Base-by-base conservation (phyloP, 768 basidiomycete genomes). In the Steccherinum ochraceum region DNA sequence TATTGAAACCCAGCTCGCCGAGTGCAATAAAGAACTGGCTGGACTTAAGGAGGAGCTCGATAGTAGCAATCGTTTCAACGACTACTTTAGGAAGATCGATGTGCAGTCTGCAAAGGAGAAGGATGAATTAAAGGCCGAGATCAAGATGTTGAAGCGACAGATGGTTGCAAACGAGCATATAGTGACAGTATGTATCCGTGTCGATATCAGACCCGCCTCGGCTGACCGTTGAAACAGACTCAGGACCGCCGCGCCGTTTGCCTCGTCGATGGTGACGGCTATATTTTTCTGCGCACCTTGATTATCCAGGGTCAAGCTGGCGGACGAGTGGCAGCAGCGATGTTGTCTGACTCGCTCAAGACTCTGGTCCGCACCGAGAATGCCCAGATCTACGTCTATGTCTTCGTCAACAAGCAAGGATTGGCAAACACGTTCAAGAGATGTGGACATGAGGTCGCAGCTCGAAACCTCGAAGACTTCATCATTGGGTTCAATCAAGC, bases 401-500 rank as follows among this genome's bases (percentile, higher is more conserved):
- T 84, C 16, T 84, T 84, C 63, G 70, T 77, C 56, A 83, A 85
- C 65, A 83, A 79, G 56, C 75, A 75, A 16, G 82, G 83, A 3
- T 66, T 85, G 24, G 58, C 70, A 45, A 78, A 83, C 40, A 72
- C 79, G 0, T 73, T 84, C 46, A 66, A 51, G 10, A 62, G 61
- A 49, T 62, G 56, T 46, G 63, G 67, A 26, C 65, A 55, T 66
- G 69, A 49, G 46, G 70, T 58, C 24, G 65, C 63, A 24, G 65
- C 62, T n/a, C 52, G 59, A 43, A 72, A 70, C 45, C 79, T 86
- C 56, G 81, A 84, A 3, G 80, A 82, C 16, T 88, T 88, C 59
- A 65, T 82, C 49, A 64, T 74, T 46, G 86, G 86, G 5, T 86
- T 88, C 60, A 86, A 85, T 63, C 80, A 84, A 64, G 81, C 84